These are phyloP conservation scores for Penicillium simplicissimum DNA, from an alignment of 495 filamentous ascomycete genomes.

Conservation along the genomic window DNA sequence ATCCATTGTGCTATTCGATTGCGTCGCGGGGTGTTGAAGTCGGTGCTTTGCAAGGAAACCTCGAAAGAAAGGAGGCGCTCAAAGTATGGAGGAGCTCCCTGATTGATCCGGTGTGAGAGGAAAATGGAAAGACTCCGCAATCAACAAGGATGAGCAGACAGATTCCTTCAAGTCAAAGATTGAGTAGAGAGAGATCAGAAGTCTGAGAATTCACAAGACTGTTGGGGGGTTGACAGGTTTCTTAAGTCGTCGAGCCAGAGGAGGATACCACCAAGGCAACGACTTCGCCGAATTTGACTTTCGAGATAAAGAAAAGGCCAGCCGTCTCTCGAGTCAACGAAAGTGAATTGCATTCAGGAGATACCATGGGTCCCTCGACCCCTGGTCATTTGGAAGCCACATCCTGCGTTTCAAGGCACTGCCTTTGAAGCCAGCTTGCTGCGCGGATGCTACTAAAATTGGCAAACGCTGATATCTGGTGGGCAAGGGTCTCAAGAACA, in stretches of 20 bases:
- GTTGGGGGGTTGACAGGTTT: not conserved
- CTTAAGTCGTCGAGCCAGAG: not conserved
- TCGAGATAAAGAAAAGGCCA: not conserved
- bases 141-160: not conserved
- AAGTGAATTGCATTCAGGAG: not conserved
- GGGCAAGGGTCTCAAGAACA: not conserved
- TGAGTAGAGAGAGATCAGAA: not conserved
- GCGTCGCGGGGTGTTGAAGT: not conserved
- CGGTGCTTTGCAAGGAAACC: not conserved
- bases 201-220: not conserved
- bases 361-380: not conserved
- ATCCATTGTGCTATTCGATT: not conserved
- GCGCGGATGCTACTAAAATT: not conserved
- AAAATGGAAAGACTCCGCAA: not conserved
- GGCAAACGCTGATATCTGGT: not conserved
- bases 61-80: not conserved
- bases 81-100: not conserved
- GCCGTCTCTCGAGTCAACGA: not conserved
- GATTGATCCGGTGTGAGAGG: not conserved
- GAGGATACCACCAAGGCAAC: not conserved
- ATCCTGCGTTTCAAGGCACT: not conserved
- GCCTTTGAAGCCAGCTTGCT: not conserved
- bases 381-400: not conserved
- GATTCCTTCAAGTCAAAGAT: not conserved
- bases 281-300: not conserved